Conservation (phyloP, 768 basidiomycete genomes). For the Suillus occidentalis region DNA sequence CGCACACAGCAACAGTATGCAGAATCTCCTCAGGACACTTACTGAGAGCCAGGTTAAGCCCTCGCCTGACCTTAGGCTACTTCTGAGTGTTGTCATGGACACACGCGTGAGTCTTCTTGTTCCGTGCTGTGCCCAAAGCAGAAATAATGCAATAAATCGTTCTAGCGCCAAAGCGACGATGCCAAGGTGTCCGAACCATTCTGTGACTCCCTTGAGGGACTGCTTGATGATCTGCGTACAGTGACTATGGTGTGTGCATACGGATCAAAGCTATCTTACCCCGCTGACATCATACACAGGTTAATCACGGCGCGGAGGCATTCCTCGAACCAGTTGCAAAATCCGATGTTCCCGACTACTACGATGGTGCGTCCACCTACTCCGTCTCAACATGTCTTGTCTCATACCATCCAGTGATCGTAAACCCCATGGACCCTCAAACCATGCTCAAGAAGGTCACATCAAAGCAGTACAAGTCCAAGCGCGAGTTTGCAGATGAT, state of each 20-base stretch:
- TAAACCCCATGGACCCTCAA: conserved; percentile 93
- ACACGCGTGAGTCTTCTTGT: conserved; percentile 63
- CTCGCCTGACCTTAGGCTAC: conserved; percentile 71
- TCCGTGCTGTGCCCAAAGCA: not conserved
- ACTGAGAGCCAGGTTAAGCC: conserved; percentile 73
- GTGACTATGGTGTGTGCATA: conserved; percentile 53
- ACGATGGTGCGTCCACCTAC: conserved; percentile 62
- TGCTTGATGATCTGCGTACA: conserved; percentile 81
- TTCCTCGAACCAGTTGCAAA: conserved; percentile 93
- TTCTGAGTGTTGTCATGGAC: conserved; percentile 85
- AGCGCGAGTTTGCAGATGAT: conserved; percentile 91
- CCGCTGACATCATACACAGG: conserved; percentile 42
- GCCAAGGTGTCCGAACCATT: conserved; percentile 82
- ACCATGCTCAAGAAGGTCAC: conserved; percentile 95
- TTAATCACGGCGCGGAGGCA: conserved; percentile 88
- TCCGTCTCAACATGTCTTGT: conserved; percentile 4
- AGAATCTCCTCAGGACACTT: conserved; percentile 91
- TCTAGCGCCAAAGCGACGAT: conserved; percentile 52
- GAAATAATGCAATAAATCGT: conserved; percentile 19
- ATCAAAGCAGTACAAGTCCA: conserved; percentile 87
- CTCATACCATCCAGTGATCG: conserved; percentile 63
- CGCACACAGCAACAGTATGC: conserved; percentile 10
- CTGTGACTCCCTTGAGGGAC: conserved; percentile 90
- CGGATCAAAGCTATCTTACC: conserved; percentile 23
- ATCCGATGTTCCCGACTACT: conserved; percentile 90